Base-by-base conservation (phyloP, 2,329 filamentous ascomycete species). In the Ambrosiella xylebori region DNA sequence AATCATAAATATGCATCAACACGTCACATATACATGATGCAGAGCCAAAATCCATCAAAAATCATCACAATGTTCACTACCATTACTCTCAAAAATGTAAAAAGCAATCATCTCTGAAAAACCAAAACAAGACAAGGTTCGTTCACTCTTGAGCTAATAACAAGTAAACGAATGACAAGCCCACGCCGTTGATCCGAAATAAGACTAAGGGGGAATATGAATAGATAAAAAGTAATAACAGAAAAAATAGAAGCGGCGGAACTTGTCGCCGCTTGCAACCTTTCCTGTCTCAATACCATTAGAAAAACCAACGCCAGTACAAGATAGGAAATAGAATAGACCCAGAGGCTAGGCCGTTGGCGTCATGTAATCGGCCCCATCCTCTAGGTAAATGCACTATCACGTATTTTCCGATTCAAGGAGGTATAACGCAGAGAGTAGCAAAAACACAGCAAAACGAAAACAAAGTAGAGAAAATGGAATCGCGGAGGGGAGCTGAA, bases 161-260 rank as follows among this genome's bases (percentile, higher is more conserved):
- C 15, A 37, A 15, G 51, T 54, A 19, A 19, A 44, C 17, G 41
- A 52, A 17, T 44, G 56, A 51, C 45, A 57, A 57, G 56, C 54
- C 57, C 41, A 54, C 52, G 41, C 57, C 51, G 44, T 54, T 54
- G 40, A 54, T 54, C 36, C 51, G 44, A 47, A 54, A 54, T 53
- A 58, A 59, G 44, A 61, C 47, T 58, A 56, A 54, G 38, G 47
- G 53, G 56, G 57, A 62, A 52, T 55, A 57, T 45, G 55, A 62
- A 57, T 60, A 63, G 57, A 54, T 62, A 52, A 61, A 49, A 58
- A 54, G 57, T 62, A 60, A 57, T 59, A 59, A 57, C 49, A 57
- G 47, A 59, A 57, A 54, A 52, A 54, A 53, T 27, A 38, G 37
- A 53, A 38, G 35, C 41, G 54, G 54, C 27, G 36, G 49, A 47